A percentile compares a stretch with the other conserved stretches of the same genome.
These are phyloP conservation scores for Setomelanomma holmii DNA, from an alignment of 2,329 filamentous ascomycete genomes.

Conservation along the genomic window DNA sequence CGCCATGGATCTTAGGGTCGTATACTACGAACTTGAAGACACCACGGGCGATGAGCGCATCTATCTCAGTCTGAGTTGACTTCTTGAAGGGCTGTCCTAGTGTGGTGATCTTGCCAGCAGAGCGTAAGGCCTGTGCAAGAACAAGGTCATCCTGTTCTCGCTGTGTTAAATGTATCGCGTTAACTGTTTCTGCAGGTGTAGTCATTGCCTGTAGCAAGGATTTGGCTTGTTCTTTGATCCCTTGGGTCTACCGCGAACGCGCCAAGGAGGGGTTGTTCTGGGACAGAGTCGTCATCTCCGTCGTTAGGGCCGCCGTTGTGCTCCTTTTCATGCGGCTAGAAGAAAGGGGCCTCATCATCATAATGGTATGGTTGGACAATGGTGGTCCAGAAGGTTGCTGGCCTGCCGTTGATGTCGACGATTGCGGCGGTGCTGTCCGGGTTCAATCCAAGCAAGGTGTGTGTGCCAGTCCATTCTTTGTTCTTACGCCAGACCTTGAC, in stretches of 20 bases:
- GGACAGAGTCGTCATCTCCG: not conserved
- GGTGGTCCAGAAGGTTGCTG: not conserved
- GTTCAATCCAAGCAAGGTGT: not conserved
- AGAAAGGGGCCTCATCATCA: not conserved
- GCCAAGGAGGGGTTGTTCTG: not conserved
- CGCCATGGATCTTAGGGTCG: not conserved
- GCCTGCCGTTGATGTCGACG: not conserved
- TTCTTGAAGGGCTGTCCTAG: not conserved
- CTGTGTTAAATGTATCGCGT: not conserved
- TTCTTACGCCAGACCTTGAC: not conserved
- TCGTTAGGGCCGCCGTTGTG: not conserved
- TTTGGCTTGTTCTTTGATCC: not conserved
- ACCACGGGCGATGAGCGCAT: not conserved
- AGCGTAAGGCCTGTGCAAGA: not conserved
- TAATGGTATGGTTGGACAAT: not conserved
- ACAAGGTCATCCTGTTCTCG: not conserved
- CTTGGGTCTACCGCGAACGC: not conserved
- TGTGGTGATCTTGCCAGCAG: not conserved
- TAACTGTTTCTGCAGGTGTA: not conserved
- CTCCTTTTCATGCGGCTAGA: not conserved
- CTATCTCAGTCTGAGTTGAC: not conserved
- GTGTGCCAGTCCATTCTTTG: not conserved
- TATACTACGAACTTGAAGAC: not conserved
- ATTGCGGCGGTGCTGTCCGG: not conserved
- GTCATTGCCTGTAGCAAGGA: not conserved